Base-by-base conservation (phyloP, 805 yeast species). In the Diddensiella transvaalensis region DNA sequence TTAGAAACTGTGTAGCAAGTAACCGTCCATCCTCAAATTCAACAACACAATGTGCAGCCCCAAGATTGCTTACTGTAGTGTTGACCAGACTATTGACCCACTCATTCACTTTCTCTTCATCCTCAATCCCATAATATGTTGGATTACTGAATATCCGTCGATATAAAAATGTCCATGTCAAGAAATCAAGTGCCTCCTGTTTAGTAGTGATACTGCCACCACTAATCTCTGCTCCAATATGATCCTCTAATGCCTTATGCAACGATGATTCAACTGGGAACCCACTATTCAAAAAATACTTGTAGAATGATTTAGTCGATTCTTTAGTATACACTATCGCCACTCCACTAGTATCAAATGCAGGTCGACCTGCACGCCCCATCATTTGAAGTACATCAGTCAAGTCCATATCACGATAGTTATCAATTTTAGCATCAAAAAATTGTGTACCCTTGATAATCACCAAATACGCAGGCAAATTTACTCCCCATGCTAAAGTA, bases 401-500 rank as follows among this genome's bases (percentile, higher is more conserved):
- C 58, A 85, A 72, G 60, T 85, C 91, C 91, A 85, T 85, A 59
- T 85, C 91, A 55, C 78, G 73, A 62, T 85, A 85, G 1, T 76
- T 86, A 61, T 83, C 87, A 51, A 74, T 69, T 46, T 69, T 74
- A 19, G 75, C 74, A 18, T 73, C 74, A 77, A 83, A 85, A 44
- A 77, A 72, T 56, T 76, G 80, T 0, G 93, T 85, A 23, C 91
- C 91, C 64, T 85, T 85, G 56, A 85, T 82, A 39, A 85, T 78
- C 13, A 85, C 93, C 55, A 85, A 69, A 66, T 84, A 85, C 0
- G 93, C 91, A 1, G 91, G 91, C 54, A 85, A 71, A 58, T 85
- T 85, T 41, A 85, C 91, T 65, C 91, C 91, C 91, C 91, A 85
- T 0, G 93, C 91, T 54, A 85, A 73, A 1, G 91, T 85, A n/a